These are phyloP conservation scores for Epichloe uncinata DNA, from an alignment of 2,329 filamentous ascomycete species.

Conservation along the genomic window DNA sequence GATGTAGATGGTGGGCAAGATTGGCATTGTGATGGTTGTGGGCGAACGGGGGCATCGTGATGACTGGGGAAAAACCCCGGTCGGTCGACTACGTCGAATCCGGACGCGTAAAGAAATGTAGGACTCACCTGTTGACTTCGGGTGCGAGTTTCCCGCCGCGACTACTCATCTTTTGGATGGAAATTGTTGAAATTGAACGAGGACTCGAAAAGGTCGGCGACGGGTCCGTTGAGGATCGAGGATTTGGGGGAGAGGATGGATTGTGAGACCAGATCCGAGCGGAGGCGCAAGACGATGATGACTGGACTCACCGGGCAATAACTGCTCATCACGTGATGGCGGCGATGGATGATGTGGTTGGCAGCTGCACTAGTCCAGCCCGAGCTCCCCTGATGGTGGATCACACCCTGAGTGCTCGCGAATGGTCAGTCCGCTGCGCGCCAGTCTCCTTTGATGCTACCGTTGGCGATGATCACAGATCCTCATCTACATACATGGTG, in stretches of 20 bases:
- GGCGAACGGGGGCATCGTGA: not conserved
- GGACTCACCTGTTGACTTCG: conserved; percentile 87
- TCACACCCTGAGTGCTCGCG: too few species aligned
- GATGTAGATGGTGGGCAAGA: not conserved
- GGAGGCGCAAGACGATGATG: conserved; percentile 15
- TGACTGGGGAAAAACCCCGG: not conserved
- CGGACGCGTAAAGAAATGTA: conserved; percentile 7
- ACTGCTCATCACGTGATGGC: conserved; percentile 14
- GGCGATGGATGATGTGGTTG: not conserved
- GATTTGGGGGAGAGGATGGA: conserved; percentile 17
- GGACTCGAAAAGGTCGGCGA: conserved; percentile 16
- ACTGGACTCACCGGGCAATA: conserved; percentile 14
- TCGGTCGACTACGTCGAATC: conserved; percentile 1
- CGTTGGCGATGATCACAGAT: too few species aligned
- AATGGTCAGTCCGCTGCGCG: too few species aligned
- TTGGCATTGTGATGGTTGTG: not conserved
- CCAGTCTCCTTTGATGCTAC: too few species aligned
- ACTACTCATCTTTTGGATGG: conserved; percentile 81
- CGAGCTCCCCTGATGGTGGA: too few species aligned
- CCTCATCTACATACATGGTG: too few species aligned
- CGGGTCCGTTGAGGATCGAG: conserved; percentile 7
- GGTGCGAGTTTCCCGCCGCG: conserved; percentile 93
- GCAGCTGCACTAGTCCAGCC: not conserved
- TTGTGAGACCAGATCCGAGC: conserved; percentile 17
- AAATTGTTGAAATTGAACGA: conserved; percentile 17